Base-by-base conservation (phyloP, 2,329 filamentous ascomycete genomes). In the Calonectria henricotiae region DNA sequence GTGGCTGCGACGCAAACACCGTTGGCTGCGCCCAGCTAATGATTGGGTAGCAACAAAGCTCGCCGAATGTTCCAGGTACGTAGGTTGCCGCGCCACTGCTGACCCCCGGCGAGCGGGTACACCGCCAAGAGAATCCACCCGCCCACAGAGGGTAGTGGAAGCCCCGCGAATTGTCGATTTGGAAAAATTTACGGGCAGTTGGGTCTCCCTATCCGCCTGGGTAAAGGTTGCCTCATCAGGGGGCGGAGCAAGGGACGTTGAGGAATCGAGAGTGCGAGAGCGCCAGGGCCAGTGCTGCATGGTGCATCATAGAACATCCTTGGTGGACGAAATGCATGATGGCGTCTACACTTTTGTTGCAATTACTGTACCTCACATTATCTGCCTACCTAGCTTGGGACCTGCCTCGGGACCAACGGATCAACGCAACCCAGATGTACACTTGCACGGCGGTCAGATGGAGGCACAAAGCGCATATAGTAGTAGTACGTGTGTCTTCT, bases 81-180 rank as follows among this genome's bases (percentile, higher is more conserved):
- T 46, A 67, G 65, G 69, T 62, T 65, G 64, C 68, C 65, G 67
- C 68, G 68, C 68, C 68, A 70, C 68, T 47, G 41, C 27, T 23
- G 47, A 60, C 55, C 46, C 46, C 63, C 63, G 67, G 68, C 58
- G 63, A 54, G 41, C 51, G 63, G 63, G 46, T 43, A 30, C 37
- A 61, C 49, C 61, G 49, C 64, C 64, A 49, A 41, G 15, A 15
- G 15, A 41, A 55, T 25, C 67, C 60, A 69, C 62, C 64, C 67
- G 65, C 46, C 69, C 64, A 63, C 71, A 74, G 75, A 77, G 68
- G 32, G 65, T 55, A 70, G 65, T 77, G 75, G 75, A 77, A 77
- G 73, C 71, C 68, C 72, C 73, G 74, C 70, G 75, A 76, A 76
- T 51, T 51, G 41, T 58, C 46, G 46, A 67, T 65, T 65, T 32